Conservation (phyloP, 306 rosid genomes). For the Betula pendula region DNA sequence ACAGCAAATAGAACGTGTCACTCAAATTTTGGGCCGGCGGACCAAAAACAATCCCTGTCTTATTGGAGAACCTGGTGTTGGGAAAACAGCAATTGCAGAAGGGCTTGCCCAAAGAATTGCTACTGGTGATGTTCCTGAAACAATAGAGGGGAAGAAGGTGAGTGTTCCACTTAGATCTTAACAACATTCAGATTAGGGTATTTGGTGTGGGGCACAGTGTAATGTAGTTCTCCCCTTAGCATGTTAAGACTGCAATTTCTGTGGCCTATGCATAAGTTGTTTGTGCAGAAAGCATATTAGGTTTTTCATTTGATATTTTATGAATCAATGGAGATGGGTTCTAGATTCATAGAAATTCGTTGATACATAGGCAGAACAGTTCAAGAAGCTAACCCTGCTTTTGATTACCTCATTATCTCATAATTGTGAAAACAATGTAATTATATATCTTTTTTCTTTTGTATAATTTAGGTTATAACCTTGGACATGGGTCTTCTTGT, state of each 20-base stretch:
- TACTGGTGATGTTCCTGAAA: constrained; percentile 94
- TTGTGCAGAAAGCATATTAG: background rate
- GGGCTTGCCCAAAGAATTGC: constrained; percentile 96
- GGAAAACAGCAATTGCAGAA: constrained; percentile 96
- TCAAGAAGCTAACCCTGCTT: background rate
- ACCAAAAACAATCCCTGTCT: constrained; percentile 95
- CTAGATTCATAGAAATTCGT: background rate
- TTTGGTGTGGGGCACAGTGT: background rate
- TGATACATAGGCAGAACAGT: background rate
- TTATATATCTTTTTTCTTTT: background rate
- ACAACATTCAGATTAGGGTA: constrained; percentile 7
- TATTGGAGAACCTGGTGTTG: constrained; percentile 97
- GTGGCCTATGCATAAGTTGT: background rate
- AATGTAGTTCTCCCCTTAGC: background rate
- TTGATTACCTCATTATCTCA: constrained; percentile 6
- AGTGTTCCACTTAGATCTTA: constrained; percentile 4
- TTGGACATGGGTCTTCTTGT: constrained; percentile 98
- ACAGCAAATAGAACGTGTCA: constrained; percentile 87
- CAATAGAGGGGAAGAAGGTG: constrained; percentile 96
- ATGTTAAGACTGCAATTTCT: background rate
- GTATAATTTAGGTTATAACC: constrained; percentile 71
- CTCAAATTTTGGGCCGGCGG: constrained; percentile 88
- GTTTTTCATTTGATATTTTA: background rate
- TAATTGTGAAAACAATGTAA: constrained; percentile 9
- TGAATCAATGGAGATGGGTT: background rate